Base-by-base conservation (phyloP, 805 yeast species). In the Grigorovia jiainica region DNA sequence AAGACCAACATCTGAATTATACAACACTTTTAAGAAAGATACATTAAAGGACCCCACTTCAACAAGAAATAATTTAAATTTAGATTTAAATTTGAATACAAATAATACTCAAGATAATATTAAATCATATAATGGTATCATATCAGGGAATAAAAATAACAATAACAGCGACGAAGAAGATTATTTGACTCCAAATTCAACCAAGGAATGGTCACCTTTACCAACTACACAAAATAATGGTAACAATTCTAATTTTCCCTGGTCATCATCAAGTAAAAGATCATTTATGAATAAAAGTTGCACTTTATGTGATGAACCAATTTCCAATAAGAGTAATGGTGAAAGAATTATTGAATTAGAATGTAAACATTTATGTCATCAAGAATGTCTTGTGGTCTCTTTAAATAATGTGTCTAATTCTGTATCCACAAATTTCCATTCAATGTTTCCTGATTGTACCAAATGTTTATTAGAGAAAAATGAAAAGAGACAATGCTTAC, bases 361-460 rank as follows among this genome's bases (percentile, higher is more conserved):
- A 32, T 79, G 87, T 58, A 73, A 70, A 1, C 83, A 79, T 53
- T 57, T 63, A 35, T 64, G 70, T 32, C 87, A 79, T 53, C 79
- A 75, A 40, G 75, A 76, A 42, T 79, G 87, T 53, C 63, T 78
- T 13, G 44, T 60, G 3, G 54, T 76, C 7, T 65, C 65, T 18
- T 54, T 70, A 52, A 68, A 61, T 4, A 43, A 37, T 18, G 25
- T 48, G 16, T 16, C 37, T 4, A 43, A 36, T 20, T 27, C 38
- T 6, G 39, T 35, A 4, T 16, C 42, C 1, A 34, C 41, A 9
- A 53, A 55, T 29, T 39, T 55, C n/a, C 43, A 50, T 34, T 46
- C 55, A 3, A 34, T 54, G 30, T 58, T 59, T 38, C 65, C 65
- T 1, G 29, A 38, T 3, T 60, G 65, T 43, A 44, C 29, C 4